Percentiles rank a stretch among this genome's conserved stretches.
phyloP scores from a whole-genome alignment of 768 basidiomycete genomes.

The Tulasnella sp. region DNA sequence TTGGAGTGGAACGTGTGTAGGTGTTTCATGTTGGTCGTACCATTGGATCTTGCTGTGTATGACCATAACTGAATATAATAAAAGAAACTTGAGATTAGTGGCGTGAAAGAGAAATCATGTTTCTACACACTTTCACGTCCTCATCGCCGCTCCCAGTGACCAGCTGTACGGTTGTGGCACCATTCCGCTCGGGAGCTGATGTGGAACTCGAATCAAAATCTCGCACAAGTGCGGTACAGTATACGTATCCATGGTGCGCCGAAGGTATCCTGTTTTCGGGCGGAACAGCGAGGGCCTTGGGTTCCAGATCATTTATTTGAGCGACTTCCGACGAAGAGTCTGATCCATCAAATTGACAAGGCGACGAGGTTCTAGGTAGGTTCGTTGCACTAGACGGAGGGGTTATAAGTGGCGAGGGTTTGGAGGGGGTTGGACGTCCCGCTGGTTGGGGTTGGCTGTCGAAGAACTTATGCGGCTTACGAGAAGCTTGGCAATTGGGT shows the following conservation, averaged over 20 bases:
- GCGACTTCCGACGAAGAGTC: neutral
- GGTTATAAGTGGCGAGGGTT: neutral
- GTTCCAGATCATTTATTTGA: neutral
- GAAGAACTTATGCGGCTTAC: conserved; percentile 71
- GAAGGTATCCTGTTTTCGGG: conserved; percentile 67
- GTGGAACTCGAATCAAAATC: conserved; percentile 22
- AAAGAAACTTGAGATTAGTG: too few relatives aligned
- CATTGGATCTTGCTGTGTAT: conserved; percentile 23
- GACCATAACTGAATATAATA: neutral
- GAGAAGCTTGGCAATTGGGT: conserved; percentile 19
- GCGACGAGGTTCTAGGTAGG: conserved; percentile 9
- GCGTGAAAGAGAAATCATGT: neutral
- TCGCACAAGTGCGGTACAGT: conserved; percentile 56
- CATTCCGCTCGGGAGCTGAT: conserved; percentile 18
- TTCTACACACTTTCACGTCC: conserved; percentile 56
- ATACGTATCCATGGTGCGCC: conserved; percentile 91
- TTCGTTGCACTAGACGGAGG: neutral
- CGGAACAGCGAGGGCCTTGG: conserved; percentile 42
- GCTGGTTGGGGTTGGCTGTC: conserved; percentile 75
- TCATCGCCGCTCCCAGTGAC: conserved; percentile 89
- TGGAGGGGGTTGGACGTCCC: conserved; percentile 34
- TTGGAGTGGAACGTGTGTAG: conserved; percentile 59
- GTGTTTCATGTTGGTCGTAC: conserved; percentile 25
- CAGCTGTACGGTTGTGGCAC: conserved; percentile 34
- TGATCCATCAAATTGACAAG: too few relatives aligned